Base-by-base conservation (phyloP, 495 filamentous ascomycete species). In the Tuber aestivum region DNA sequence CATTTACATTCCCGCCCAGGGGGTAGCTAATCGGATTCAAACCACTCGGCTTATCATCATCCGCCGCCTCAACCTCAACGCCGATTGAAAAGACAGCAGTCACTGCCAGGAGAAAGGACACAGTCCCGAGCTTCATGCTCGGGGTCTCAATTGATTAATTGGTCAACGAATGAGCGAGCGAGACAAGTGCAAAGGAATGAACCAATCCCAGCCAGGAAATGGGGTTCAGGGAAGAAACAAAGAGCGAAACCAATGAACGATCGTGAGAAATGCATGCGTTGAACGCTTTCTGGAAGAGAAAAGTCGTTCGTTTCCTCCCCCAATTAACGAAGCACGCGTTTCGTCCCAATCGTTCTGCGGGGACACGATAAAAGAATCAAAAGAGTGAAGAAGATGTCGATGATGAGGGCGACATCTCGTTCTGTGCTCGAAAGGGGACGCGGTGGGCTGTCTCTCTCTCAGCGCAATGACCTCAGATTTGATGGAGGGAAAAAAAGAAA, bases 21-120 rank as follows among this genome's bases (percentile, higher is more conserved):
- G 81, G 81, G 42, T 72, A 82, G 12, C 80, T 82, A 44, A 82
- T 82, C 27, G 81, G 70, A 70, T 82, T 82, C 70, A 80, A 70
- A 18, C 81, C 81, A 42, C 41, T 80, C 42, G 78, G 70, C 18
- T 18, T 80, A 35, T 41, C 23, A 41, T 12, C 40, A 8, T 45
- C 69, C 14, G 76, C 45, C 61, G 56, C 68, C 9, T n/a, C 71
- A 23, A 71, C 77, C 20, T 32, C 35, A 35, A 41, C 68, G 12
- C 79, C 69, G 23, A 70, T 56, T 70, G 70, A 27, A 41, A 79
- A 56, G 38, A 48, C 68, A 70, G 70, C 35, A 69, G 76, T 50
- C 70, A 75, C 42, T 61, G 72, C 77, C 70, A 70, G 16, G 14
- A 76, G 41, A 42, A 76, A 71, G 69, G 75, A 73, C 50, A 32